phyloP scores from a whole-genome alignment of 371 early-diverging fungal species.

The Gilbertella persicaria region DNA sequence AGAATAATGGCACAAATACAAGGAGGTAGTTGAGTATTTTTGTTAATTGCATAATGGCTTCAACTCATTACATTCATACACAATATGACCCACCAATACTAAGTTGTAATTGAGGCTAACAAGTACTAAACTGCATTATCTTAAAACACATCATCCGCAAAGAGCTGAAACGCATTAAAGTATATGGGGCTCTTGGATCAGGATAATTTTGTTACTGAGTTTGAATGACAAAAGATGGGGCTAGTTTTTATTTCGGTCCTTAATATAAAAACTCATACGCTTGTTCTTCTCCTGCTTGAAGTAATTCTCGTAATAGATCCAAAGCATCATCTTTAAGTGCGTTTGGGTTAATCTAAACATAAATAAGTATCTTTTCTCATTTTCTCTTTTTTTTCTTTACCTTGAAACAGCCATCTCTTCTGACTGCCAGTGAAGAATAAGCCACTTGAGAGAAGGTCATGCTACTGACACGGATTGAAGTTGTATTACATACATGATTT shows the following conservation, averaged over 20 bases:
- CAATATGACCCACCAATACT: no score
- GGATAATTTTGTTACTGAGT: no score
- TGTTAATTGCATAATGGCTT: no score
- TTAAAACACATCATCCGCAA: no score
- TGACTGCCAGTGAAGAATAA: background rate
- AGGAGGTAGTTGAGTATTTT: no score
- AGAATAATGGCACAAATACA: no score
- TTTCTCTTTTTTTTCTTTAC: background rate
- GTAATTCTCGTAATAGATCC: background rate
- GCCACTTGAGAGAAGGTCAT: slow-evolving; percentile 1
- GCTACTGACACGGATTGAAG: background rate
- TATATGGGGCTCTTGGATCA: no score
- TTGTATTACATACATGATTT: slow-evolving; percentile 2
- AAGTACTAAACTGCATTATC: no score
- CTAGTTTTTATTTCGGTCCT: background rate
- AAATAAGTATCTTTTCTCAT: background rate
- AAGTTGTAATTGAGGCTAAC: no score
- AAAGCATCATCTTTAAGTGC: slow-evolving; percentile 2
- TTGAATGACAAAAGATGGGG: no score
- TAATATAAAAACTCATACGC: background rate
- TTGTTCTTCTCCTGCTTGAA: background rate
- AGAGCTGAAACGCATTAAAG: no score
- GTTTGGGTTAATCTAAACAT: background rate
- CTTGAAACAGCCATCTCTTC: slow-evolving; percentile 4
- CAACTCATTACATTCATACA: no score